Conservation (phyloP, 1,284 basidiomycete genomes). For the Ganoderma meredithae region DNA sequence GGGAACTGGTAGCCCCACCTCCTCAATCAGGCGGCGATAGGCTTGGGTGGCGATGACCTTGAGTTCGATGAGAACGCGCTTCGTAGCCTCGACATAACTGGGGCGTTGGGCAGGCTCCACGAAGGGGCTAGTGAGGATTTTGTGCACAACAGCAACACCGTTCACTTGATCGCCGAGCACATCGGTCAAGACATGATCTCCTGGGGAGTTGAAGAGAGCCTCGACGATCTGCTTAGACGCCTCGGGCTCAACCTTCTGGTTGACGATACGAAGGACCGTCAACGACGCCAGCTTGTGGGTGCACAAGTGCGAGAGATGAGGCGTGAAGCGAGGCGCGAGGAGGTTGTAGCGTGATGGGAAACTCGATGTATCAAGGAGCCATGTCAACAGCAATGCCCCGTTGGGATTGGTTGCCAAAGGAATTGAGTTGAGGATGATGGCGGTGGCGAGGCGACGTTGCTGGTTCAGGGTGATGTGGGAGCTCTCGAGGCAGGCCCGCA, state of each 20-base stretch:
- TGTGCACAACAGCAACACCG: constrained; percentile 92
- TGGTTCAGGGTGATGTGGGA: constrained; percentile 86
- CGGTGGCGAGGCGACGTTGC: constrained; percentile 93
- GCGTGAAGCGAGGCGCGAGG: constrained; percentile 93
- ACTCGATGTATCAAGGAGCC: constrained; percentile 94
- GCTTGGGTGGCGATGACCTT: constrained; percentile 92
- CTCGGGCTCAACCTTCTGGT: constrained; percentile 89
- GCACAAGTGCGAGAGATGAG: constrained; percentile 95
- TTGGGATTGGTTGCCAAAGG: constrained; percentile 98
- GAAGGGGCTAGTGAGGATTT: constrained; percentile 88
- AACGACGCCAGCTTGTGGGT: constrained; percentile 97
- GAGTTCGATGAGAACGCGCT: constrained; percentile 86
- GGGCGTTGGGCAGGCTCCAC: constrained; percentile 77
- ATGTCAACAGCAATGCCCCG: constrained; percentile 93
- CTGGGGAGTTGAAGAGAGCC: constrained; percentile 85
- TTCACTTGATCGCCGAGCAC: constrained; percentile 96
- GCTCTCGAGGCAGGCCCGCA: constrained; percentile 96
- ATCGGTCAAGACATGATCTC: constrained; percentile 91
- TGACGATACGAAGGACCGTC: constrained; percentile 92
- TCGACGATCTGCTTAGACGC: constrained; percentile 86
- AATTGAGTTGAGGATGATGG: constrained; percentile 96
- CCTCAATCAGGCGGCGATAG: constrained; percentile 93
- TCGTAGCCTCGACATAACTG: constrained; percentile 83
- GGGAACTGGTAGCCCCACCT: constrained; percentile 90
- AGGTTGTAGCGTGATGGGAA: constrained; percentile 94